A percentile compares a stretch with the other conserved stretches of the same genome.
phyloP scores from a whole-genome alignment of 2,329 filamentous ascomycete genomes.

The Sarocladium brachiariae region DNA sequence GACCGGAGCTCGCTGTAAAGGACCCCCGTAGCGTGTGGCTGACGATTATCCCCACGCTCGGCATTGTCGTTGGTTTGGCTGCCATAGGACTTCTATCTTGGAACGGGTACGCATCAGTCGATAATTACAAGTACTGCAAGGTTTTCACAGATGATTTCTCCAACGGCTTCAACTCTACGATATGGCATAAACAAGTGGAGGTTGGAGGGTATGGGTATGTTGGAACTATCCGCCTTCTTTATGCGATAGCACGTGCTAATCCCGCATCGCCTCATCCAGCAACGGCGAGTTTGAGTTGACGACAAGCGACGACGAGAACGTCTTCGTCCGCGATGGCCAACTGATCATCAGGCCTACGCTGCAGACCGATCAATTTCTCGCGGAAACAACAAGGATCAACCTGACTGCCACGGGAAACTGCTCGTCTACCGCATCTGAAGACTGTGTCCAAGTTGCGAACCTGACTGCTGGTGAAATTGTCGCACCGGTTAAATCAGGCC shows the following conservation, averaged over 20 bases:
- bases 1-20: neutral
- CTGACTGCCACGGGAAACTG: slow-evolving; percentile 21
- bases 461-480: slow-evolving; percentile 35
- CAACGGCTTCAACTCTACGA: neutral
- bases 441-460: neutral
- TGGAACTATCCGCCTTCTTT: neutral
- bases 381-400: slow-evolving; percentile 30
- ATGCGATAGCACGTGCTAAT: neutral
- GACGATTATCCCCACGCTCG: neutral
- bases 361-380: slow-evolving; percentile 26
- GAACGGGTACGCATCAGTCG: neutral
- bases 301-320: slow-evolving; percentile 38
- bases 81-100: neutral
- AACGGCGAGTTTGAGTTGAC: slow-evolving; percentile 46
- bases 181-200: neutral
- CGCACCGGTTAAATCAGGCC: slow-evolving; percentile 40
- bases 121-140: neutral
- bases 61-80: neutral
- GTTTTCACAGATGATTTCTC: neutral
- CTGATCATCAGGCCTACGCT: slow-evolving; percentile 48
- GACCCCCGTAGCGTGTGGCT: neutral
- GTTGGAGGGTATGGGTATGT: neutral
- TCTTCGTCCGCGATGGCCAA: slow-evolving; percentile 38
- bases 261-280: neutral
- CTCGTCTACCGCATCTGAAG: neutral